A percentile compares a stretch with the other conserved stretches of the same genome.
phyloP scores from a whole-genome alignment of 805 yeast species.

The Metschnikowia lochheadii region DNA sequence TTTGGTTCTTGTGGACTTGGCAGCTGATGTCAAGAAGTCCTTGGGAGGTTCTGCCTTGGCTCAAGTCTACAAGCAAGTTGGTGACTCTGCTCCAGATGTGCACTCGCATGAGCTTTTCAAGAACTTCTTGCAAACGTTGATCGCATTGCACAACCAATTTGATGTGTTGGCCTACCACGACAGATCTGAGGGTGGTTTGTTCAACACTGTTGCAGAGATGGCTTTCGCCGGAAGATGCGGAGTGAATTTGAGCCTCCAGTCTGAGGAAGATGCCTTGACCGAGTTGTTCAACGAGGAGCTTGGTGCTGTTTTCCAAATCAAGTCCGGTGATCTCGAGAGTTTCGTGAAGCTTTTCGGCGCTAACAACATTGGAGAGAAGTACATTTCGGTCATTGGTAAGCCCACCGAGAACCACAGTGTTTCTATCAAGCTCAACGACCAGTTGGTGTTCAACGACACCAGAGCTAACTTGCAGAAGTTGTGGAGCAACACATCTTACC shows the following conservation, averaged over 20 bases:
- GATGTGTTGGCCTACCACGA: conserved; percentile 89
- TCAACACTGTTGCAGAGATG: conserved; percentile 86
- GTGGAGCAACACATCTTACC: conserved; percentile 87
- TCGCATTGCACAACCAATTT: conserved; percentile 62
- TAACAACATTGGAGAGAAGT: conserved; percentile 53
- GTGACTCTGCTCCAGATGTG: conserved; percentile 79
- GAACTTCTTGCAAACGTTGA: conserved; percentile 63
- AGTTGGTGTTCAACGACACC: conserved; percentile 44
- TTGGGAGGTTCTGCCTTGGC: conserved; percentile 95
- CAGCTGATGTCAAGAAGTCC: conserved; percentile 47
- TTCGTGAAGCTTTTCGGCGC: conserved; percentile 54
- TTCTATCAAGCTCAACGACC: conserved; percentile 44
- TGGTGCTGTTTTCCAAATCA: conserved; percentile 92
- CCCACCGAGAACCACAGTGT: conserved; percentile 56
- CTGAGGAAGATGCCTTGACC: conserved; percentile 44
- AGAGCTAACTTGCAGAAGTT: conserved; percentile 72
- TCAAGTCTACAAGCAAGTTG: conserved; percentile 87
- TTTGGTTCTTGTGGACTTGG: conserved; percentile 77
- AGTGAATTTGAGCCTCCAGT: conserved; percentile 48
- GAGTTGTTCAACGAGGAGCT: conserved; percentile 86
- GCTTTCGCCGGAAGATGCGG: conserved; percentile 95
- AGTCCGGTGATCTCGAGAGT: conserved; percentile 45
- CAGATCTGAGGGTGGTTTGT: conserved; percentile 93
- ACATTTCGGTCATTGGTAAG: conserved; percentile 62
- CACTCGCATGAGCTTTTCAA: conserved; percentile 62